Evolutionary conservation across 306 rosid species (phyloP), one percentile per base, ranked within the genome.

Genomic region (Fagus crenata): DNA sequence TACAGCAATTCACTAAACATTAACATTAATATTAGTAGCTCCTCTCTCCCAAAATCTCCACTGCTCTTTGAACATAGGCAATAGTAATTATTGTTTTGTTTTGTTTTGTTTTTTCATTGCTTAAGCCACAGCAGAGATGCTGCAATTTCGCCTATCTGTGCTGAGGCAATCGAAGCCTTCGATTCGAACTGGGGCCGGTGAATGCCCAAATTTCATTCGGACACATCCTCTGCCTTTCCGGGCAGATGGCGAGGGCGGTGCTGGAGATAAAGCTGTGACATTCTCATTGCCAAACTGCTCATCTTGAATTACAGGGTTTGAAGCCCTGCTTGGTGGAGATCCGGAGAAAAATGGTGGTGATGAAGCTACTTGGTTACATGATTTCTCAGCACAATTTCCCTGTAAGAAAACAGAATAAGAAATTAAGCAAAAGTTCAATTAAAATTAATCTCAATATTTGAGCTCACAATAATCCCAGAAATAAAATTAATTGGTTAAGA

Each of bases 301-400:
- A 70, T 95, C 98, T 82, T 90, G 97, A 75, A 89, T 81, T 65
- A 95, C 87, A 43, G 98, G 98, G 61, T 95, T 95, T 42, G 98
- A 88, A 18, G 96, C 95, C 82, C 98, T 85, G 77, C 97, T 95
- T 6, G 98, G 98, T 42, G 98, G 98, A 69, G 98, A 92, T 77
- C 98, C 98, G 76, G 93, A 53, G 80, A 88, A 95, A 77, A 77
- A 95, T n/a, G 97, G 97, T 4, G 96, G 97, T 31, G 98, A 84
- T 36, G 88, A 85, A 17, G 84, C 95, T 75, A 83, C 73, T 43
- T 82, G 96, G 28, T 58, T 82, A 13, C 86, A 86, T 69, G 82
- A 82, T 73, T 82, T 86, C 53, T 88, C 98, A 11, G 76, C 80
- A 51, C 49, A 76, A 15, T 84, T 81, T 68, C 85, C 93, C 97